phyloP scores from a whole-genome alignment of 2,329 filamentous ascomycete species.

The Monosporascus cannonballus region DNA sequence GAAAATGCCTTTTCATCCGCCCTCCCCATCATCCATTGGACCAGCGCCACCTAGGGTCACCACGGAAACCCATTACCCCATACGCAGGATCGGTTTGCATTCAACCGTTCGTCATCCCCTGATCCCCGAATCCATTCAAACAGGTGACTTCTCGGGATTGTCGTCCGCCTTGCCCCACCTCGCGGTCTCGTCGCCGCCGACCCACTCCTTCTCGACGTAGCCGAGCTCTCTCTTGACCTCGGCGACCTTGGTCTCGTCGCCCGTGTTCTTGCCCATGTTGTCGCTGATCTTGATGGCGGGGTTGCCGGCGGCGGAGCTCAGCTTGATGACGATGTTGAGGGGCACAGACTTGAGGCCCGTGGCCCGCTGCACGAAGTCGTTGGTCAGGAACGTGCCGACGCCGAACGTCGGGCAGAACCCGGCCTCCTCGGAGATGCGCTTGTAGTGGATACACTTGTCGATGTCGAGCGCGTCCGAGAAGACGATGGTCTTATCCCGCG shows the following conservation, averaged over 20 bases:
- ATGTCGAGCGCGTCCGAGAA: constrained; percentile 95
- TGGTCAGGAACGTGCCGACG: constrained; percentile 91
- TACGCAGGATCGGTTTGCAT: no score
- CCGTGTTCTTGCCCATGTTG: constrained; percentile 91
- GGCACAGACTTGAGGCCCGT: constrained; percentile 80
- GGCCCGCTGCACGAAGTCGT: constrained; percentile 73
- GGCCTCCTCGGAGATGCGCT: constrained; percentile 69
- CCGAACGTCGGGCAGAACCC: constrained; percentile 87
- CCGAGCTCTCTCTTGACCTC: constrained; percentile 81
- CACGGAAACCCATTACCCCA: no score
- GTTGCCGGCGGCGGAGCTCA: constrained; percentile 75
- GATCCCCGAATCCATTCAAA: not conserved
- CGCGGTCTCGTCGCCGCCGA: constrained; percentile 73
- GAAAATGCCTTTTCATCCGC: no score
- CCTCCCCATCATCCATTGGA: no score
- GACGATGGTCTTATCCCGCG: constrained; percentile 77
- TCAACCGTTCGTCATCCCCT: no score
- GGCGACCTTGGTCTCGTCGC: constrained; percentile 70
- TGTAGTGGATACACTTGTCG: constrained; percentile 86
- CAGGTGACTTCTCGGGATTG: constrained; percentile 2
- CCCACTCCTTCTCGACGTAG: constrained; percentile 81
- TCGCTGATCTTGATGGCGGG: constrained; percentile 89
- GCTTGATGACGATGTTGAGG: constrained; percentile 96
- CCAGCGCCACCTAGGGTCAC: no score
- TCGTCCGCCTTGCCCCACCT: constrained; percentile 60